Evolutionary conservation across 2,329 filamentous ascomycete species (phyloP), one percentile per base, ranked within the genome.

Genomic region (Botrytis paeoniae): DNA sequence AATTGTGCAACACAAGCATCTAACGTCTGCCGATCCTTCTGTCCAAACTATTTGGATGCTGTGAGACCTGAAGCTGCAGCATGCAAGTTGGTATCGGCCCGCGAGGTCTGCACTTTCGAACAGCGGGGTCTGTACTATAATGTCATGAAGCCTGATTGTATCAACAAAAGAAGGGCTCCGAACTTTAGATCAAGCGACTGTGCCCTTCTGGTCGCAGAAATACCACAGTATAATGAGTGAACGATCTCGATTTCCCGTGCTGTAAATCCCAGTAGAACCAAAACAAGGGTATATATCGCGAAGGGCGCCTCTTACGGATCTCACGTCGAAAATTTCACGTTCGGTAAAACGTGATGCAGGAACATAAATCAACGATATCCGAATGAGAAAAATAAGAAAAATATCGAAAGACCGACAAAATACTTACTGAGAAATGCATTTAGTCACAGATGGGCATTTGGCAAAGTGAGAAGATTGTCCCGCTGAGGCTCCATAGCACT

Each of bases 351-450:
- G 29, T 20, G 35, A 45, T 62, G 22, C 59, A 72, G 45, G 70
- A 29, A 68, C 61, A 39, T 29, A 41, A 39, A 39, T 43, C 7
- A 60, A 45, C 9, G 22, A 59, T 32, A 29, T 18, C 32, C 43
- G 18, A 25, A 43, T 43, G 22, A 69, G 20, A 35, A 45, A 61
- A n/a, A n/a, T 54, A 54, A 3, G 32, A 35, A 35, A 60, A 18
- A 61, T n/a, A 60, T 22, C 12, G 57, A 41, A 68, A 59, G 22
- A 48, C 37, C 22, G 62, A 72, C 51, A 68, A 43, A 41, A 37
- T 37, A 51, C 29, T 48, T 66, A 57, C 69, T 54, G 32, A 16
- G 73, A 68, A 66, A 69, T 69, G 62, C 61, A 72, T 65, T 76
- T 18, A 57, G 72, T 51, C 57, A 59, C 39, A 20, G 22, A 59